A percentile compares a stretch with the other conserved stretches of the same genome.
phyloP scores from a whole-genome alignment of 345 rosid species.

The Bruguiera gymnorhiza region DNA sequence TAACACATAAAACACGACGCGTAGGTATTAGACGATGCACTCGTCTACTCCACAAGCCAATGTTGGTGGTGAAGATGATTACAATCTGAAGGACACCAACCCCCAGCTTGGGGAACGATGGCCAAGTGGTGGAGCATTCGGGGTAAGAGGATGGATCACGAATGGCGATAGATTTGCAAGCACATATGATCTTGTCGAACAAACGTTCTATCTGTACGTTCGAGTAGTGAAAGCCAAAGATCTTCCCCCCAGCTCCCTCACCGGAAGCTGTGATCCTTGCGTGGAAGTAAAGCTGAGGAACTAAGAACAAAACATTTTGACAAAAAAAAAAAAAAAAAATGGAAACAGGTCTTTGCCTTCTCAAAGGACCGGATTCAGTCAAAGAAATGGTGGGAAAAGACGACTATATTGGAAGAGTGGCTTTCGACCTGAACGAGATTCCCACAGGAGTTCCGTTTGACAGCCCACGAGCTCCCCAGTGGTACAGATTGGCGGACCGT shows the following conservation, averaged over 20 bases:
- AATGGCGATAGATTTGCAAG: conserved; percentile 48
- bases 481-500: conserved; percentile 73
- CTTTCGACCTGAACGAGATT: conserved; percentile 72
- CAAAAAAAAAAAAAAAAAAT: conserved; percentile 50
- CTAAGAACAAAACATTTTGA: conserved; percentile 74
- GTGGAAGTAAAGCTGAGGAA: conserved; percentile 88
- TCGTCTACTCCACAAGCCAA: conserved; percentile 21
- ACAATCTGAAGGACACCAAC: conserved; percentile 59
- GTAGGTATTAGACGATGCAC: conserved; percentile 27
- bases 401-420: conserved; percentile 68
- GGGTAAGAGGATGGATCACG: conserved; percentile 83
- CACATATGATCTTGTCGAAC: conserved; percentile 80
- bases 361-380: conserved; percentile 85
- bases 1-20: not conserved
- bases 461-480: conserved; percentile 88
- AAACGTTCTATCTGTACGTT: conserved; percentile 70
- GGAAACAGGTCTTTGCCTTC: conserved; percentile 92
- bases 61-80: conserved; percentile 44
- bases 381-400: conserved; percentile 73
- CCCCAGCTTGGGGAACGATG: conserved; percentile 68
- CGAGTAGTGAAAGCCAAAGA: conserved; percentile 76
- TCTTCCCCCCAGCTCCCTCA: conserved; percentile 56
- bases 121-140: conserved; percentile 51
- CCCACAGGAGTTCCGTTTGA: conserved; percentile 93
- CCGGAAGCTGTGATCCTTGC: conserved; percentile 79